These are phyloP conservation scores for Escovopsis sp. DNA, from an alignment of 2,329 filamentous ascomycete species.

Conservation along the genomic window DNA sequence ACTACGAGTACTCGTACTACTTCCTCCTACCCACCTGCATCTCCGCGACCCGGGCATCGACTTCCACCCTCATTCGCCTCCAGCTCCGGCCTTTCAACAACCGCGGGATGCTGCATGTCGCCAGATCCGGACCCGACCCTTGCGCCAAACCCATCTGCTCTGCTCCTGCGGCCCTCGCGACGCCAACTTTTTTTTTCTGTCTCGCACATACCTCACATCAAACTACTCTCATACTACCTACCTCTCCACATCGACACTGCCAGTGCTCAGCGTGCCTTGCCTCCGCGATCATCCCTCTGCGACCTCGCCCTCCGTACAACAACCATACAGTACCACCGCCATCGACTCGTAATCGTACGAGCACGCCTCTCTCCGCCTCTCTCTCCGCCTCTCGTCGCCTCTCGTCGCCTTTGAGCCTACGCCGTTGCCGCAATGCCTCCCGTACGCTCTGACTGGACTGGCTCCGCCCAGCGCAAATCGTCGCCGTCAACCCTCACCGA, in stretches of 20 bases:
- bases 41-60: too few relatives aligned
- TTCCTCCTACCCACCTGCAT: neutral
- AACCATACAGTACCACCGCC: too few relatives aligned
- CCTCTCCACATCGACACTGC: neutral
- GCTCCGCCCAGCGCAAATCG: constrained; percentile 1
- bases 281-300: too few relatives aligned
- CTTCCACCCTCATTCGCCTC: neutral
- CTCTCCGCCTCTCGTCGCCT: too few relatives aligned
- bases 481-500: constrained; percentile 11
- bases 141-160: too few relatives aligned
- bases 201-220: neutral
- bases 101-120: constrained; percentile 5
- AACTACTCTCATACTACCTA: too few relatives aligned
- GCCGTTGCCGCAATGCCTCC: constrained; percentile 18
- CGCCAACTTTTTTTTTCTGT: too few relatives aligned
- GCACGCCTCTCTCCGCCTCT: too few relatives aligned
- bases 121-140: neutral
- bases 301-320: neutral
- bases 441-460: constrained; percentile 6
- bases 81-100: constrained; percentile 6
- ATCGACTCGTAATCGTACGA: too few relatives aligned
- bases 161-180: too few relatives aligned
- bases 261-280: neutral
- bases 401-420: too few relatives aligned
- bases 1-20: too few relatives aligned